A percentile compares a stretch with the other conserved stretches of the same genome.
These are phyloP conservation scores for Heliosperma pusillum DNA, from an alignment of 148 eudicot species.

Conservation along the genomic window DNA sequence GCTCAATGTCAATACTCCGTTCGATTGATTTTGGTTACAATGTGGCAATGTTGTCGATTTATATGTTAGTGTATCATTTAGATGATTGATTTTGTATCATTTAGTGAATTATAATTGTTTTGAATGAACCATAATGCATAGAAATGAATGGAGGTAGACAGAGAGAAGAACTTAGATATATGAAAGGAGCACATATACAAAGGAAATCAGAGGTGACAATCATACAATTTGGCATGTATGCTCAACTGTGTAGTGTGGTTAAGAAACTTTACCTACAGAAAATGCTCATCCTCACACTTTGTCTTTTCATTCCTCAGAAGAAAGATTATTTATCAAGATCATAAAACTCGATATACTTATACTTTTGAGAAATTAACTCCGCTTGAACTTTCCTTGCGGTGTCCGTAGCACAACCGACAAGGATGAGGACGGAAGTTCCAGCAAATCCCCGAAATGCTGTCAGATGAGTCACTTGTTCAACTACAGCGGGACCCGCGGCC, in stretches of 20 bases:
- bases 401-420: constrained; percentile 98
- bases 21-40: no score
- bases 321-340: constrained; percentile 48
- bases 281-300: not conserved
- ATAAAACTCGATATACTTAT: constrained; percentile 90
- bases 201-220: not conserved
- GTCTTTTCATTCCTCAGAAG: not conserved
- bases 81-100: no score
- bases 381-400: constrained; percentile 97
- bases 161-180: no score
- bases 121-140: no score
- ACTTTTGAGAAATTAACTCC: constrained; percentile 91
- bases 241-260: not conserved
- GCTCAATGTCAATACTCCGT: no score
- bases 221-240: constrained; percentile 3
- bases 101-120: no score
- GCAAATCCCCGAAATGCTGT: constrained; percentile 95
- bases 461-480: constrained; percentile 82
- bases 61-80: no score
- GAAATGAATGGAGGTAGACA: no score
- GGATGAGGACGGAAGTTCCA: constrained; percentile 94
- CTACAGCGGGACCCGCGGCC: constrained; percentile 90
- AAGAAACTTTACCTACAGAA: not conserved
- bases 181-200: not conserved
- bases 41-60: no score